phyloP scores from a whole-genome alignment of 352 stramenopile genomes.

The Aphanomyces invadans region DNA sequence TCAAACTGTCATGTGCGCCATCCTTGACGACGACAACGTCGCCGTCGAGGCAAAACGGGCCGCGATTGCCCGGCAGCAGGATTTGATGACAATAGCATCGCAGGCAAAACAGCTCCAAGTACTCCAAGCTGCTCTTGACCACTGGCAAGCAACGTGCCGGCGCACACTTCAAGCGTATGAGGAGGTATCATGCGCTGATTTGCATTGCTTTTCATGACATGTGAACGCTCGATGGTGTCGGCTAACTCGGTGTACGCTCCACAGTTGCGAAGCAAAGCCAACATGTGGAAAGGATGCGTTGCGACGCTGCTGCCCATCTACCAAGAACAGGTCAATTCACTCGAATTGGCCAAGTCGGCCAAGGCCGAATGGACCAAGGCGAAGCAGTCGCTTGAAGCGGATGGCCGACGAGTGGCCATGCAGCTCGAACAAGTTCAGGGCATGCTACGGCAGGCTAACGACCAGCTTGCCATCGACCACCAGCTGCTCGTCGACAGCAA shows the following conservation, averaged over 20 bases:
- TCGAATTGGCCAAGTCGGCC: background rate
- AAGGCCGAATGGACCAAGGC: background rate
- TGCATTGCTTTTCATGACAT: too few relatives aligned
- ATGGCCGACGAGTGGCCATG: background rate
- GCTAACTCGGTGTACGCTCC: too few relatives aligned
- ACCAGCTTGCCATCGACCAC: conserved; percentile 10
- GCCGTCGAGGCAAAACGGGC: background rate
- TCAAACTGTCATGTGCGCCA: background rate
- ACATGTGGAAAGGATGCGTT: background rate
- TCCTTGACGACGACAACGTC: background rate
- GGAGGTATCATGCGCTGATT: too few relatives aligned
- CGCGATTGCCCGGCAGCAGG: background rate
- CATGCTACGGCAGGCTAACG: background rate
- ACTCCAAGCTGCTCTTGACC: background rate
- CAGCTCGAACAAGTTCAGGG: background rate
- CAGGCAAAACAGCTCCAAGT: background rate
- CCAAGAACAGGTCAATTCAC: background rate
- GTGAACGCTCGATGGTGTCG: too few relatives aligned
- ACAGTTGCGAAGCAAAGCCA: background rate
- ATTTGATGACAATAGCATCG: conserved; percentile 6
- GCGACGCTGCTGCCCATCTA: background rate
- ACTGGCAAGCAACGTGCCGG: background rate
- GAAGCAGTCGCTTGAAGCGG: background rate
- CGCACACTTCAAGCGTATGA: background rate
- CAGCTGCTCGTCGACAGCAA: background rate